Percentiles rank a stretch among this genome's conserved stretches.
Conservation (phyloP, 345 rosid species). For the Eucalyptus curtisii region DNA sequence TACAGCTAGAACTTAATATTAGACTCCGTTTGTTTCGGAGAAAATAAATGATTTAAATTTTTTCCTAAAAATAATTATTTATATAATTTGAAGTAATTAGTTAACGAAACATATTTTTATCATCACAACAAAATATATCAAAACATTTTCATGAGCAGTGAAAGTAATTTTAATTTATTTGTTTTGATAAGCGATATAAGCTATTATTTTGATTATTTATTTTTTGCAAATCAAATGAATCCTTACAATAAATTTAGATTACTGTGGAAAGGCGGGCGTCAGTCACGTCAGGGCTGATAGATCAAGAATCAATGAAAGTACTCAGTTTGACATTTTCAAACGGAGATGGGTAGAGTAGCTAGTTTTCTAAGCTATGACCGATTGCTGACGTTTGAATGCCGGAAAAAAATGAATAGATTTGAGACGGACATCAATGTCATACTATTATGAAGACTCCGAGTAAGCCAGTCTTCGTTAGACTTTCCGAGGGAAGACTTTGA, state of each 20-base stretch:
- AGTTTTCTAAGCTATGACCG: not conserved
- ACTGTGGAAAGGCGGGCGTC: fast-evolving
- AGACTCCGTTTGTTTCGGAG: fast-evolving
- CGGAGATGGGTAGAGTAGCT: not conserved
- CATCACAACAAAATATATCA: fast-evolving
- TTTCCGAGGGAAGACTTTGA: not conserved
- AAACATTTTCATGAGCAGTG: fast-evolving
- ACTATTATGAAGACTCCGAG: not conserved
- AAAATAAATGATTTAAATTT: not conserved
- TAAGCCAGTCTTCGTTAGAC: not conserved
- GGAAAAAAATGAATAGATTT: not conserved
- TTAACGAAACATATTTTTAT: not conserved
- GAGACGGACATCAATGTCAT: not conserved
- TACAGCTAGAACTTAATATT: not conserved
- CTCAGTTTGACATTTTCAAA: not conserved
- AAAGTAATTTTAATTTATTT: not conserved
- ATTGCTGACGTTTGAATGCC: not conserved
- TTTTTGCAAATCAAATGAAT: fast-evolving
- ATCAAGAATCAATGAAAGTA: not conserved
- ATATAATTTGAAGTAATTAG: not conserved
- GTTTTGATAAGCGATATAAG: fast-evolving
- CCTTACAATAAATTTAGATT: not conserved
- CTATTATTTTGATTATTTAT: not conserved
- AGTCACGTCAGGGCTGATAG: not conserved
- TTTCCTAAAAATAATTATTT: not conserved